Conservation (phyloP, 306 rosid species). For the Sindora glabra region DNA sequence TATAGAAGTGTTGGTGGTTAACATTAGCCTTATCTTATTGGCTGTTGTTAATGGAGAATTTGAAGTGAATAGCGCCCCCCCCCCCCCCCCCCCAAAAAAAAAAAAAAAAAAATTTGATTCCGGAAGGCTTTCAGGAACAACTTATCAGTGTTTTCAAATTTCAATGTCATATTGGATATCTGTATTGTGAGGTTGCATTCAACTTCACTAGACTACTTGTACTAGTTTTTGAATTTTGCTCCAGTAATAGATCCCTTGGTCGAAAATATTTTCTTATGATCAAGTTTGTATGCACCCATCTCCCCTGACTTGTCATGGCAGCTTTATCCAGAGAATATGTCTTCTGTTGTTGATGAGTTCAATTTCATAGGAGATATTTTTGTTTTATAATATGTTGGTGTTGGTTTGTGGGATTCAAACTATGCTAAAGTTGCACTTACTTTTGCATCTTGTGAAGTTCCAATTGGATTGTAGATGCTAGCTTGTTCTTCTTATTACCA, state of each 20-base stretch:
- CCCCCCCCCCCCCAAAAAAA: too few relatives aligned
- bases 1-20: too few relatives aligned
- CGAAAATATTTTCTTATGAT: background rate
- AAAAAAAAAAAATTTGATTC: too few relatives aligned
- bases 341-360: background rate
- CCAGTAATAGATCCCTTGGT: background rate
- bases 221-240: background rate
- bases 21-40: too few relatives aligned
- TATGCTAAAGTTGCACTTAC: background rate
- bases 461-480: background rate
- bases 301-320: background rate
- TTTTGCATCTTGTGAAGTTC: background rate
- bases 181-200: too few relatives aligned
- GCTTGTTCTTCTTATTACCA: background rate
- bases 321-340: background rate
- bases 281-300: background rate
- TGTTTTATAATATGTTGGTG: background rate
- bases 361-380: conserved; percentile 2
- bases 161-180: too few relatives aligned
- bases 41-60: too few relatives aligned
- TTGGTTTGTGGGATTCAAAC: background rate
- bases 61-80: too few relatives aligned
- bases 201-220: too few relatives aligned
- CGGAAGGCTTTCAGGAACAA: too few relatives aligned
- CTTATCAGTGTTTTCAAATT: too few relatives aligned